Evolutionary conservation across 106 monocot genomes (phyloP).

Genomic region (Acorus calamus): DNA sequence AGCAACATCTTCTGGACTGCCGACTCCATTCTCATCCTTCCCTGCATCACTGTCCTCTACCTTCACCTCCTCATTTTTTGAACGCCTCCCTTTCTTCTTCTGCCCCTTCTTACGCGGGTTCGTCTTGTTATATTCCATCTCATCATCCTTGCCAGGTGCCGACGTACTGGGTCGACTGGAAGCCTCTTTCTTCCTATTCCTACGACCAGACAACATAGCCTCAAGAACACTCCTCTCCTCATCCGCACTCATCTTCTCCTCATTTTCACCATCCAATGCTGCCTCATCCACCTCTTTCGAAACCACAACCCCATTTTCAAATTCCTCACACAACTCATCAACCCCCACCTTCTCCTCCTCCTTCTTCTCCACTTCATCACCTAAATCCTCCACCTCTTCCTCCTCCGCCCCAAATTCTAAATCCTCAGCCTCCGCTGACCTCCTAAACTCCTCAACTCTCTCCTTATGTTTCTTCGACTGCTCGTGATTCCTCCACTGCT

Average conservation of each 20-base stretch:
- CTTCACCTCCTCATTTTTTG: slow-evolving; percentile 4
- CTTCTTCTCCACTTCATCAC: slow-evolving; percentile 18
- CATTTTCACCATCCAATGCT: slow-evolving; percentile 4
- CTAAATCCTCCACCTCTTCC: slow-evolving; percentile 20
- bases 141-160: not conserved
- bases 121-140: slow-evolving; percentile 18
- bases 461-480: slow-evolving; percentile 94
- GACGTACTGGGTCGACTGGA: slow-evolving; percentile 10
- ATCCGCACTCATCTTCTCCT: slow-evolving; percentile 9
- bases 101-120: slow-evolving; percentile 25
- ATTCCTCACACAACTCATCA: slow-evolving; percentile 34
- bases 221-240: slow-evolving; percentile 51
- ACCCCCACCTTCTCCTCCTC: slow-evolving; percentile 22
- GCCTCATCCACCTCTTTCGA: slow-evolving; percentile 16
- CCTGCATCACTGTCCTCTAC: slow-evolving; percentile 1
- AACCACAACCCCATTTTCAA: slow-evolving; percentile 36
- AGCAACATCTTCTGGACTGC: slow-evolving; percentile 5
- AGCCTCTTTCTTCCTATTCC: slow-evolving; percentile 20
- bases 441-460: slow-evolving; percentile 63
- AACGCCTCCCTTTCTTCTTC: slow-evolving; percentile 15
- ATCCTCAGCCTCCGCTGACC: slow-evolving; percentile 15
- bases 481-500: slow-evolving; percentile 99
- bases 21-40: slow-evolving; percentile 10
- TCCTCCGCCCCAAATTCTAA: slow-evolving; percentile 14
- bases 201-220: slow-evolving; percentile 54